Evolutionary conservation across 2,329 filamentous ascomycete genomes (phyloP).

Genomic region (Pseudogymnoascus sp.): DNA sequence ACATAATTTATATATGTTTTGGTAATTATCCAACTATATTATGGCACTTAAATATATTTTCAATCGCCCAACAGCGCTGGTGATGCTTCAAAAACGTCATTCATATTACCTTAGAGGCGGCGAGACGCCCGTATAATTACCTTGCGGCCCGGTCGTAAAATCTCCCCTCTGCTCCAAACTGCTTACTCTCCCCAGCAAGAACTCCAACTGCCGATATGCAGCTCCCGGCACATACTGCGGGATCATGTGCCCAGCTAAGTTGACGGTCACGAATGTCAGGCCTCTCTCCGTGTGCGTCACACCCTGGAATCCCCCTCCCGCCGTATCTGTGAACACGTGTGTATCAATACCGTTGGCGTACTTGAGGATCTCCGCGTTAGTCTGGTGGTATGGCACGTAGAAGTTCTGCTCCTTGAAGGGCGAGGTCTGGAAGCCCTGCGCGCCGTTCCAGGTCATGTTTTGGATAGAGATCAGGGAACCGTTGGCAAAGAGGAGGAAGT

Average conservation of each 20-base stretch:
- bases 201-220: conserved; percentile 54
- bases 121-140: conserved; percentile 20
- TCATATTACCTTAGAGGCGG: not conserved
- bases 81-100: not conserved
- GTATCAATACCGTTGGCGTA: conserved; percentile 14
- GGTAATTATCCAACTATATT: not conserved
- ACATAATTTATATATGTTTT: conserved; percentile 1
- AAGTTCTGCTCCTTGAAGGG: conserved; percentile 20
- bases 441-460: conserved; percentile 65
- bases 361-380: conserved; percentile 41
- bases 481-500: conserved; percentile 56
- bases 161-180: conserved; percentile 32
- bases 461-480: conserved; percentile 59
- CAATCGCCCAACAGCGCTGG: not conserved
- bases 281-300: conserved; percentile 54
- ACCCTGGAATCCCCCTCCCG: conserved; percentile 34
- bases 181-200: conserved; percentile 51
- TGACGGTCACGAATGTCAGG: conserved; percentile 52
- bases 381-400: conserved; percentile 36
- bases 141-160: conserved; percentile 22
- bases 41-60: not conserved
- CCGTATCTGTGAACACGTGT: conserved; percentile 20
- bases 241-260: conserved; percentile 46
- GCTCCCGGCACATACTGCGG: conserved; percentile 51
- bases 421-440: conserved; percentile 51